These are phyloP conservation scores for Pseudocercospora cruenta DNA, from an alignment of 2,329 filamentous ascomycete genomes.

Conservation along the genomic window DNA sequence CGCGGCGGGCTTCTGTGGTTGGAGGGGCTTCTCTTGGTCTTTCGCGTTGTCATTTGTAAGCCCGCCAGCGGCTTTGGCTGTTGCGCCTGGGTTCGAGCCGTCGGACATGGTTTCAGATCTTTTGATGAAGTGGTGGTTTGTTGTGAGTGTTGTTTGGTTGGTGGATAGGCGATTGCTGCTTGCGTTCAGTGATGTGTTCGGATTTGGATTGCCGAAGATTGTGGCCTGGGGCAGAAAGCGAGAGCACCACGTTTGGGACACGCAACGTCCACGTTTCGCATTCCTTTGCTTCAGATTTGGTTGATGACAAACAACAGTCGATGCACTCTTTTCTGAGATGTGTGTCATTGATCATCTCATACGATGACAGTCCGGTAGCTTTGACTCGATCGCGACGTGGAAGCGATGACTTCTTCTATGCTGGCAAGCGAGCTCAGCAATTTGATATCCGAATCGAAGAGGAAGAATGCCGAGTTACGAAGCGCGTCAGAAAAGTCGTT, in stretches of 20 bases:
- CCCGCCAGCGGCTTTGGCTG: constrained; percentile 46
- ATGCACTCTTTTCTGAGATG: no score
- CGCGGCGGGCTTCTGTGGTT: constrained; percentile 64
- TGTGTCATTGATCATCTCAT: neutral
- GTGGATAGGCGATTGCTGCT: neutral
- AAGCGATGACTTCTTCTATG: constrained; percentile 34
- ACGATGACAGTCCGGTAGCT: neutral
- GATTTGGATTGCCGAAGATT: no score
- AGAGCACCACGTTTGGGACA: neutral
- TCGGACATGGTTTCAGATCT: constrained; percentile 50
- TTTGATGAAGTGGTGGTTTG: neutral
- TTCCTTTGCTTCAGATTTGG: neutral
- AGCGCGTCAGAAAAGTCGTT: constrained; percentile 92
- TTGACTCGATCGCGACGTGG: neutral
- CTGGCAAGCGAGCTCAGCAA: constrained; percentile 38
- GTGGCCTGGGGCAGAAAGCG: neutral
- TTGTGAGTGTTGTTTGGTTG: neutral
- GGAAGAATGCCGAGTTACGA: constrained; percentile 87
- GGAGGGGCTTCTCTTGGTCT: constrained; percentile 52
- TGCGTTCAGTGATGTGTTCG: neutral
- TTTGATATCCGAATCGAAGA: constrained; percentile 72
- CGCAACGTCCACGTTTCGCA: neutral
- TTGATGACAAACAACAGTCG: neutral
- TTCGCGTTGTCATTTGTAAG: constrained; percentile 41
- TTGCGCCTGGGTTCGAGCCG: constrained; percentile 36